Evolutionary conservation across 2,329 filamentous ascomycete species (phyloP), one percentile per base, ranked within the genome.

Genomic region (Ascosphaera pollenicola): DNA sequence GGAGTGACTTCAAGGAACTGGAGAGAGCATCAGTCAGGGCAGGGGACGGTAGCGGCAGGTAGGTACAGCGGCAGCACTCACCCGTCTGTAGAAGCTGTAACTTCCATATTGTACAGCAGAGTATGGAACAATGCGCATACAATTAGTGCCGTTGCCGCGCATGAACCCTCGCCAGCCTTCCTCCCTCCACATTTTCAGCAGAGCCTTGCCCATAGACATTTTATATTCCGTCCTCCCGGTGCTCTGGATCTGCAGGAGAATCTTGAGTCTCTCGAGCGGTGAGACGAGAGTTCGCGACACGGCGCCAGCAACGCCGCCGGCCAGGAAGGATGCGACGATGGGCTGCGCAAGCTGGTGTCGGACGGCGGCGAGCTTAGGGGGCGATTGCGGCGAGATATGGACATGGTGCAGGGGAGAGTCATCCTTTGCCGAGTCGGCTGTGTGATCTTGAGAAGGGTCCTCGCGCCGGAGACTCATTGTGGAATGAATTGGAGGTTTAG

Each of bases 211-310:
- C 42, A 95, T 82, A 13, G 84, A 89, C 57, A 94, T 66, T 56
- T 89, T 87, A 62, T 98, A 98, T 53, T 93, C 87, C 49, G 82
- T 79, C 51, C 84, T 75, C 15, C 85, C 87, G 38, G 70, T 79
- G 53, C 80, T 91, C 62, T 98, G 89, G 19, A 98, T 70, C 57
- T 98, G 89, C 57, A 94, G 84, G n/a, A 98, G 67, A 49, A 98
- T 98, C 64, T 98, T 95, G 42, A 98, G 68, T 46, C 89, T 75
- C 60, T 98, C 89, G 30, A 98, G 73, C 3, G 89, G 89, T 13
- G 87, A 95, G 3, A 98, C 89, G 37, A 95, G 87, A 17, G 89
- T 98, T 54, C 89, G 74, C 24, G 89, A 95, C n/a, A 98, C 87
- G 35, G 89, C 89, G 42, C 89, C 89, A 13, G 89, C 89, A 17